Evolutionary conservation across 352 stramenopile genomes (phyloP).

Genomic region (Blastocystis sp.): DNA sequence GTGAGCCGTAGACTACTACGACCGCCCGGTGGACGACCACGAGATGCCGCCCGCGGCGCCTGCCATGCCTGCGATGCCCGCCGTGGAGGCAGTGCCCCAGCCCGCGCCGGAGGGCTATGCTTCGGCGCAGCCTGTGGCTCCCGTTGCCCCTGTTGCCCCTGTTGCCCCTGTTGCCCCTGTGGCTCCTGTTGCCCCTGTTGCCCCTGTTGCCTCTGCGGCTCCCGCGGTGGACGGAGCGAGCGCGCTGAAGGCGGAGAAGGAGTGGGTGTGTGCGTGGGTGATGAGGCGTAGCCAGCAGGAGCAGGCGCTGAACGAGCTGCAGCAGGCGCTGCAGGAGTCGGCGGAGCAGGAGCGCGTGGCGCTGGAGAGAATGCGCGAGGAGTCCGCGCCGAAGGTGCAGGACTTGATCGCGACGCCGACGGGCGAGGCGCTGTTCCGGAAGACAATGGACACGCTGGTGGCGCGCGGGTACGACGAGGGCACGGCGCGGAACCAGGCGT

Average conservation of each 20-base stretch:
- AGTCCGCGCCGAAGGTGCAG: slow-evolving; percentile 1
- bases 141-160: too few relatives aligned
- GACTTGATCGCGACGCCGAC: slow-evolving; percentile 8
- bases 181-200: too few relatives aligned
- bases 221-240: background rate
- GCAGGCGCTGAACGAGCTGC: background rate
- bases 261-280: background rate
- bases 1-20: slow-evolving; percentile 25
- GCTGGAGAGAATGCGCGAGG: background rate
- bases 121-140: background rate
- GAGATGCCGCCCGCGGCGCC: background rate
- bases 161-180: too few relatives aligned
- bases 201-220: too few relatives aligned
- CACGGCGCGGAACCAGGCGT: slow-evolving; percentile 5
- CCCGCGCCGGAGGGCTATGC: background rate
- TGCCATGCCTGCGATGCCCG: background rate
- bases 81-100: background rate
- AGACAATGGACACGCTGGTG: slow-evolving; percentile 29
- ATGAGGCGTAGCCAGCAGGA: background rate
- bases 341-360: background rate
- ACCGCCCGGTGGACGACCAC: slow-evolving; percentile 31
- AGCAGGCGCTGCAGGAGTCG: slow-evolving; percentile 11
- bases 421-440: slow-evolving; percentile 15
- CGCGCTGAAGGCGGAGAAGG: background rate
- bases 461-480: background rate